Evolutionary conservation across 2,329 filamentous ascomycete species (phyloP).

Genomic region (Trichophyton mentagrophytes): DNA sequence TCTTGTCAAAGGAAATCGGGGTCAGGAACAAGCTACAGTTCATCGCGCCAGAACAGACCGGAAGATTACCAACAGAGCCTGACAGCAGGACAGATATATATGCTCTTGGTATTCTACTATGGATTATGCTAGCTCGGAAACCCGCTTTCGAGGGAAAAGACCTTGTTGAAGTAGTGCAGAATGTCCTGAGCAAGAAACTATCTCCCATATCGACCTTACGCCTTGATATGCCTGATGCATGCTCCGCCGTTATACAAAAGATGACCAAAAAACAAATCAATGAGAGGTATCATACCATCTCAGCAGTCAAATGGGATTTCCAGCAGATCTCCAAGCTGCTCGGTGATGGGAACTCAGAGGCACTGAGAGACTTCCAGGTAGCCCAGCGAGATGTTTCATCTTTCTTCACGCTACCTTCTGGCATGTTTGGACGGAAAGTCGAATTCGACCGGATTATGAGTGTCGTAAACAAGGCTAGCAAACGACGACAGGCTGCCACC

Average conservation of each 20-base stretch:
- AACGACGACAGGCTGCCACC: constrained; percentile 41
- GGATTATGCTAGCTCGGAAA: constrained; percentile 67
- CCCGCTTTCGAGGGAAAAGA: constrained; percentile 67
- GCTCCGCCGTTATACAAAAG: constrained; percentile 74
- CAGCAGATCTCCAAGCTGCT: constrained; percentile 60
- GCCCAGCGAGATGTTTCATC: constrained; percentile 80
- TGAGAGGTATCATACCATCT: constrained; percentile 80
- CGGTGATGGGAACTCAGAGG: constrained; percentile 57
- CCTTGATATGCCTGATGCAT: constrained; percentile 69
- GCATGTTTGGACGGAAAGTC: constrained; percentile 65
- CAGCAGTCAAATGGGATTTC: constrained; percentile 72
- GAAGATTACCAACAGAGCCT: constrained; percentile 80
- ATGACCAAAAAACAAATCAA: constrained; percentile 81
- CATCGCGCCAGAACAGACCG: constrained; percentile 90
- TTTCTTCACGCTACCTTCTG: constrained; percentile 73
- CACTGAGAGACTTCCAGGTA: constrained; percentile 61
- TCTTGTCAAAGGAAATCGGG: constrained; percentile 67
- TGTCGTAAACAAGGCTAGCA: constrained; percentile 65
- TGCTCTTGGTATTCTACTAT: constrained; percentile 78
- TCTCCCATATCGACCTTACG: constrained; percentile 63
- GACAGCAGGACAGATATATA: constrained; percentile 91
- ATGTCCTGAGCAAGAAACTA: constrained; percentile 67
- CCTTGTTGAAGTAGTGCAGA: constrained; percentile 83
- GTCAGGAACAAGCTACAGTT: constrained; percentile 82
- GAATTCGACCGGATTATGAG: constrained; percentile 59